phyloP scores from a whole-genome alignment of 108 stramenopile species.

The Nannochloropsis salina region DNA sequence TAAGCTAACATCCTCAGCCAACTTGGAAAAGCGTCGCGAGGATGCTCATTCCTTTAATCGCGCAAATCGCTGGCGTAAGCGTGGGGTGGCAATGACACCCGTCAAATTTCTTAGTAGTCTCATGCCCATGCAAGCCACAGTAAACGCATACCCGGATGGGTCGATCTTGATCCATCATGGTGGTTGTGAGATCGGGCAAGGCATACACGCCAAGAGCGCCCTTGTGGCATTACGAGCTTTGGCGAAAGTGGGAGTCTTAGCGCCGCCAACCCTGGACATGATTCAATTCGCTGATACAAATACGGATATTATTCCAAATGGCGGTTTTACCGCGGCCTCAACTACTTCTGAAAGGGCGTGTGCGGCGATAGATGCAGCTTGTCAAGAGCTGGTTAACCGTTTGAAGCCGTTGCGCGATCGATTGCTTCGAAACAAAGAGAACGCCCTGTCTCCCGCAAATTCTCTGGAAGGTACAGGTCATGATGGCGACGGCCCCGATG shows the following conservation, averaged over 20 bases:
- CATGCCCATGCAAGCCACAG: conserved; percentile 19
- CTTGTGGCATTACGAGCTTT: conserved; percentile 36
- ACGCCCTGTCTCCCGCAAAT: neutral
- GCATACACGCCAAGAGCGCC: conserved; percentile 51
- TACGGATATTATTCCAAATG: conserved; percentile 41
- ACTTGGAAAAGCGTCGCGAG: conserved; percentile 15
- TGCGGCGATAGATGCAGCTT: conserved; percentile 27
- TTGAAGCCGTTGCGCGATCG: neutral
- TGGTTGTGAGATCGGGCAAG: conserved; percentile 53
- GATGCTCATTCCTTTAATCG: conserved; percentile 26
- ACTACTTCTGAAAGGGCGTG: conserved; percentile 39
- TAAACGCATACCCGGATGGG: conserved; percentile 46
- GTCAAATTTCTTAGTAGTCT: conserved; percentile 35
- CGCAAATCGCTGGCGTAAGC: conserved; percentile 31
- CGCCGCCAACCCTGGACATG: conserved; percentile 19
- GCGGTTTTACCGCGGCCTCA: conserved; percentile 39
- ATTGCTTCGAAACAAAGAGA: neutral
- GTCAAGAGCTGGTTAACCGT: neutral
- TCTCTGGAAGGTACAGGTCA: neutral
- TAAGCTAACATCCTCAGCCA: neutral
- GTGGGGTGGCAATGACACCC: conserved; percentile 33
- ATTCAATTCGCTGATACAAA: conserved; percentile 23
- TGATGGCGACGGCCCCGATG: neutral
- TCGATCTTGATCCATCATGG: conserved; percentile 34
- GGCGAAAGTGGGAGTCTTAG: conserved; percentile 19